Base-by-base conservation (phyloP, 768 basidiomycete species). In the Naganishia onofrii region DNA sequence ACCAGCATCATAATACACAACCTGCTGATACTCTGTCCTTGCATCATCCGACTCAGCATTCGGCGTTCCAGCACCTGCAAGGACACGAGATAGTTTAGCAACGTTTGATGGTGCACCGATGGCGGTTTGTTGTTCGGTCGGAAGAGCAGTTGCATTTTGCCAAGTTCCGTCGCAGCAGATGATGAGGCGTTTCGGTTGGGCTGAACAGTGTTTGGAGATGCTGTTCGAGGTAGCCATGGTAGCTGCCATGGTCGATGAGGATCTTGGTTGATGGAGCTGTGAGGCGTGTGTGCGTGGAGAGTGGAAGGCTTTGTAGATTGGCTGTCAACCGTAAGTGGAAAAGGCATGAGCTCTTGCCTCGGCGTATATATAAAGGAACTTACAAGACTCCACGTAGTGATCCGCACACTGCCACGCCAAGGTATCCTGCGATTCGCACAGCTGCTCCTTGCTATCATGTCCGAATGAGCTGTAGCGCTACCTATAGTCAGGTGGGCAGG, bases 91-190 rank as follows among this genome's bases (percentile, higher is more conserved):
- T 17, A 67, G 31, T 28, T 67, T 67, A 0, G 52, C 66, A 34
- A 67, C 46, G 51, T 67, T 67, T 31, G 51, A 54, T 2, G 66
- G 31, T 26, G 66, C 31, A 7, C 66, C 66, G n/a, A n/a, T 46
- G 42, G 42, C 42, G 7, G 42, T 2, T n/a, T 66, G 26, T 34
- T 54, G 31, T n/a, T n/a, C n/a, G 12, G 32, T 38, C 32, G 52
- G 28, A n/a, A 67, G 51, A 4, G 51, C 38, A 0, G 66, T 67
- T 17, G 66, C 31, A 3, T 31, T 38, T 54, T 67, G 66, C 66
- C 66, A 67, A 0, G 66, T 67, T 13, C 66, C 66, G 51, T 67
- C 66, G 17, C 66, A 67, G 29, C 52, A 53, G 66, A 67, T 55
- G 0, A 67, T 21, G 52, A 67, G 52, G 7, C 66, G 66, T 54